Evolutionary conservation across 495 filamentous ascomycete species (phyloP).

Genomic region (Hyaloscypha variabilis): DNA sequence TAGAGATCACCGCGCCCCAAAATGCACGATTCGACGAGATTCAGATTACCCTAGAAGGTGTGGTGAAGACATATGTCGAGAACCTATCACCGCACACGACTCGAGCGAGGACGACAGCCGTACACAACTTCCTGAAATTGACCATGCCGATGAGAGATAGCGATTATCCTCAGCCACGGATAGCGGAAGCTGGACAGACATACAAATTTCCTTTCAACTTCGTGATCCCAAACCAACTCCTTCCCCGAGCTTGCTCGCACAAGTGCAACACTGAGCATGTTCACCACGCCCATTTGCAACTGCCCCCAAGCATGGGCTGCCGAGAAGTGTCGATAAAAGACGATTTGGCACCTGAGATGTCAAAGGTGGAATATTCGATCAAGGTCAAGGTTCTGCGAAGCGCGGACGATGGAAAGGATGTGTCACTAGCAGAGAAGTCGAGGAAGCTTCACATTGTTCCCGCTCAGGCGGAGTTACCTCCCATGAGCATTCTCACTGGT

Average conservation of each 20-base stretch:
- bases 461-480: conserved; percentile 70
- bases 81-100: conserved; percentile 43
- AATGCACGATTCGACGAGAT: conserved; percentile 80
- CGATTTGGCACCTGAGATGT: conserved; percentile 85
- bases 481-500: conserved; percentile 62
- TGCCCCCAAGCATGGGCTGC: conserved; percentile 83
- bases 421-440: conserved; percentile 25
- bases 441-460: conserved; percentile 81
- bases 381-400: conserved; percentile 51
- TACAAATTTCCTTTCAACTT: conserved; percentile 88
- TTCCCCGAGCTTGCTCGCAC: conserved; percentile 65
- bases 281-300: conserved; percentile 69
- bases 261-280: conserved; percentile 57
- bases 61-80: conserved; percentile 38
- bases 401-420: conserved; percentile 44
- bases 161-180: conserved; percentile 68
- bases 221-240: conserved; percentile 69
- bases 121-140: conserved; percentile 75
- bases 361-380: conserved; percentile 72
- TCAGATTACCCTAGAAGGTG: conserved; percentile 81
- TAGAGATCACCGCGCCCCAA: conserved; percentile 58
- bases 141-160: conserved; percentile 74
- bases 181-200: conserved; percentile 64
- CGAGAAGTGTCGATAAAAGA: conserved; percentile 56
- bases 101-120: conserved; percentile 42